Percentiles rank a stretch among this genome's conserved stretches.
These are phyloP conservation scores for Penicillium corylophilum DNA, from an alignment of 2,329 filamentous ascomycete genomes.

Conservation along the genomic window DNA sequence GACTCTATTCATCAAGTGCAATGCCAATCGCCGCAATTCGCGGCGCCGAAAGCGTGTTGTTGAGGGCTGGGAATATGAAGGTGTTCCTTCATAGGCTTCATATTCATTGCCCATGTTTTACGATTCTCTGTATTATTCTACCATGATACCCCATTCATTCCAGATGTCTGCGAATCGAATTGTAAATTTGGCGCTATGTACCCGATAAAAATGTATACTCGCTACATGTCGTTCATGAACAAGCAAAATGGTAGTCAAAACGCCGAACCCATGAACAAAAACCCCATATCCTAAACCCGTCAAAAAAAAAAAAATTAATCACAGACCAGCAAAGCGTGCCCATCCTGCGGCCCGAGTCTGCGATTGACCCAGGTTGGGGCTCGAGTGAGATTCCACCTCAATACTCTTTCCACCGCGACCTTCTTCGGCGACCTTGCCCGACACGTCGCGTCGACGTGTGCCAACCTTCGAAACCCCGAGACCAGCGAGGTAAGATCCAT, in stretches of 20 bases:
- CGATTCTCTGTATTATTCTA: too few relatives aligned
- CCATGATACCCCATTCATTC: too few relatives aligned
- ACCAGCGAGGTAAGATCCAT: constrained; percentile 44
- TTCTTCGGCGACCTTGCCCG: constrained; percentile 49
- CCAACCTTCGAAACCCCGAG: constrained; percentile 39
- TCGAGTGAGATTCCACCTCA: constrained; percentile 9
- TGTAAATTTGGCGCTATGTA: background rate
- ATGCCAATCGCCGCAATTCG: constrained; percentile 58
- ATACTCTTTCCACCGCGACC: constrained; percentile 35
- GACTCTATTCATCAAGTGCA: constrained; percentile 64
- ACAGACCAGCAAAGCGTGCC: constrained; percentile 48
- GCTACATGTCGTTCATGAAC: constrained; percentile 22
- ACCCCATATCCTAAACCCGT: constrained; percentile 2
- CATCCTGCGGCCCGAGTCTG: constrained; percentile 44
- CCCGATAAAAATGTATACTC: constrained; percentile 1
- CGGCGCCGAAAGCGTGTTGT: constrained; percentile 52
- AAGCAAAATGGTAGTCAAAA: constrained; percentile 10
- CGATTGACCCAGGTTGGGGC: constrained; percentile 14
- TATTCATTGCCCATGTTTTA: background rate
- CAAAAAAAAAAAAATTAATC: constrained; percentile 7
- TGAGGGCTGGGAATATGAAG: constrained; percentile 66
- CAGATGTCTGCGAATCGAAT: background rate
- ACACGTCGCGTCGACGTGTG: constrained; percentile 44
- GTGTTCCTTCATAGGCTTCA: constrained; percentile 53
- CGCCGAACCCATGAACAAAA: constrained; percentile 12